Evolutionary conservation across 129 eudicot species (phyloP).

Genomic region (Cynara cardunculus): DNA sequence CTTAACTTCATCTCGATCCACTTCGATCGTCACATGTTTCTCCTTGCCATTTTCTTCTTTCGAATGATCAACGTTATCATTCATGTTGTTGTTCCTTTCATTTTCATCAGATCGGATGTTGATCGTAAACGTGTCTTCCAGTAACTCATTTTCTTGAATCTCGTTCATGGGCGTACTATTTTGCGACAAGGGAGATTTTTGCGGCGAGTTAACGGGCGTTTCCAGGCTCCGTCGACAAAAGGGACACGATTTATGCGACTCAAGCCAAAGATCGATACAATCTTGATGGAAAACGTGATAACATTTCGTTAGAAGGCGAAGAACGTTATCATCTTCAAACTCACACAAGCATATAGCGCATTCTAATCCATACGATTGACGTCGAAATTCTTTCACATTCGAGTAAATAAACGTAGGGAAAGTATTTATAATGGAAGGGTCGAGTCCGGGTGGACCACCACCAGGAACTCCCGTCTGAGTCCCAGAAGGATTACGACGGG

Average conservation of each 20-base stretch:
- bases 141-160: constrained; percentile 33
- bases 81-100: constrained; percentile 10
- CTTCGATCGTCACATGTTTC: constrained; percentile 19
- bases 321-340: constrained; percentile 47
- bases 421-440: constrained; percentile 39
- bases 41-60: constrained; percentile 15
- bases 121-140: constrained; percentile 36
- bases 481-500: constrained; percentile 32
- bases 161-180: constrained; percentile 26
- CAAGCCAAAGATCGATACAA: constrained; percentile 87
- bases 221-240: constrained; percentile 69
- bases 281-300: constrained; percentile 85
- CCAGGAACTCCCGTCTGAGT: constrained; percentile 22
- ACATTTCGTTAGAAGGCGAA: constrained; percentile 61
- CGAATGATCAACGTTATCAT: neutral
- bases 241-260: constrained; percentile 72
- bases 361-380: constrained; percentile 61
- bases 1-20: constrained; percentile 7
- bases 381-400: constrained; percentile 51
- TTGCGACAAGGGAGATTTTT: constrained; percentile 21
- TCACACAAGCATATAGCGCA: constrained; percentile 87
- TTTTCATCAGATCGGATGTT: constrained; percentile 38
- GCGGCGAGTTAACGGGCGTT: constrained; percentile 17
- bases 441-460: constrained; percentile 38
- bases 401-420: constrained; percentile 74